These are phyloP conservation scores for Murraya paniculata DNA, from an alignment of 345 rosid genomes.

Conservation along the genomic window DNA sequence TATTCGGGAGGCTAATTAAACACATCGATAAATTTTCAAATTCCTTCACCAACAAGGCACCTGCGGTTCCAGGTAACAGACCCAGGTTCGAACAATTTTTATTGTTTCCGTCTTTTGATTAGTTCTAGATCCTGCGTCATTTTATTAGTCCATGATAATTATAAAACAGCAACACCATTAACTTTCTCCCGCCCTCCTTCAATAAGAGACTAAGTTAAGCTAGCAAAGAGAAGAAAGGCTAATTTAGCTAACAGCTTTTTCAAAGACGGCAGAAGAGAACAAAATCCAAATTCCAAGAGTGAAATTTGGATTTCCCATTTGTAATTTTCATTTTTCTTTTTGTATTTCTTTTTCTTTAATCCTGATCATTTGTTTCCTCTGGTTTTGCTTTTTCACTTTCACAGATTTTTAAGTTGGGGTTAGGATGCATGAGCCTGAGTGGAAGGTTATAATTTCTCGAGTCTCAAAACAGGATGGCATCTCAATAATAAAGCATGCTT, in stretches of 20 bases:
- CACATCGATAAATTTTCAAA: too few relatives aligned
- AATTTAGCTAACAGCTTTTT: too few relatives aligned
- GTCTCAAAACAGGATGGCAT: constrained; percentile 38
- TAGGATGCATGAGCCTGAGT: constrained; percentile 43
- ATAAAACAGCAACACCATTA: neutral
- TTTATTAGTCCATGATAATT: too few relatives aligned
- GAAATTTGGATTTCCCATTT: constrained; percentile 28
- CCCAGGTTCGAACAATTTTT: constrained; percentile 9
- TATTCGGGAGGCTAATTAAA: too few relatives aligned
- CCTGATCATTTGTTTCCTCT: neutral
- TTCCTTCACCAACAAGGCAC: neutral
- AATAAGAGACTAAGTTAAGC: neutral
- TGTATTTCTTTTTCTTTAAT: too few relatives aligned
- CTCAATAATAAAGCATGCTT: constrained; percentile 36
- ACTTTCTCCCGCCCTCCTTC: neutral
- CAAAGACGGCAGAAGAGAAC: constrained; percentile 16
- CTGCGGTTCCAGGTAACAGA: constrained; percentile 27
- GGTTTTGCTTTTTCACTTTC: neutral
- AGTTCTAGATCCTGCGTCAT: too few relatives aligned
- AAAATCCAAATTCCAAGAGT: constrained; percentile 26
- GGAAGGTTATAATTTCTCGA: constrained; percentile 41
- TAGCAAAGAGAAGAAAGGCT: neutral
- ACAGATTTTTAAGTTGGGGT: constrained; percentile 45
- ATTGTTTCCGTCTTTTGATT: too few relatives aligned
- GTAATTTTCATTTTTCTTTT: neutral